Base-by-base conservation (phyloP, 768 basidiomycete species). In the Pleurotus sapidus region DNA sequence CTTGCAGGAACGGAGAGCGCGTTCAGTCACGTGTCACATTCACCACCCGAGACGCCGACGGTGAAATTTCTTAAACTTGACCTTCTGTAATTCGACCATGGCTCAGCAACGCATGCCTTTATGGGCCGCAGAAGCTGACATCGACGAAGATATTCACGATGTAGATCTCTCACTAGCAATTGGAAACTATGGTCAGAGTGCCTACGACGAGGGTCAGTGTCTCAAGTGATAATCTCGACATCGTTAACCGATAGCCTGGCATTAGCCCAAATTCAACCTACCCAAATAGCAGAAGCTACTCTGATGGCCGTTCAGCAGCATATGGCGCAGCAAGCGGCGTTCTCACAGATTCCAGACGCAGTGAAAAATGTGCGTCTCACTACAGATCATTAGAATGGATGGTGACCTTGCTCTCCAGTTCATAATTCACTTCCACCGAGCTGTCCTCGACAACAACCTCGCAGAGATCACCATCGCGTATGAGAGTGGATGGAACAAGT, bases 401-500 rank as follows among this genome's bases (percentile, higher is more conserved):
- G 57, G 62, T 61, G 46, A 60, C 53, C 46, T 49, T 11, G 27
- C 8, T 43, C 50, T 8, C 17, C 60, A 96, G 91, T 98, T 98
- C 76, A 89, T 98, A 66, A 85, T 96, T 5, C 91, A 93, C 65
- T 97, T 98, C 72, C 91, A 96, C 68, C 86, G 96, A 80, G 90
- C 95, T 18, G 91, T 98, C 37, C 77, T 90, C 50, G 86, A 93
- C 45, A 94, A 95, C 70, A 96, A 98, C 72, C 82, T 97, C 2
- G 77, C 86, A 4, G 91, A 95, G 65, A 96, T 99, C 63, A 93
- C 91, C 4, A 80, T 88, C 18, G 93, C 95, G 51, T 99, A 99
- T 67, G 95, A 98, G 75, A 93, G 89, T 50, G 95, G 95, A 4
- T 99, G 95, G 95, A 96, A 95, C 73, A 88, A 91, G 60, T 86